Evolutionary conservation across 345 rosid species (phyloP).

Genomic region (Eucalyptus viminalis): DNA sequence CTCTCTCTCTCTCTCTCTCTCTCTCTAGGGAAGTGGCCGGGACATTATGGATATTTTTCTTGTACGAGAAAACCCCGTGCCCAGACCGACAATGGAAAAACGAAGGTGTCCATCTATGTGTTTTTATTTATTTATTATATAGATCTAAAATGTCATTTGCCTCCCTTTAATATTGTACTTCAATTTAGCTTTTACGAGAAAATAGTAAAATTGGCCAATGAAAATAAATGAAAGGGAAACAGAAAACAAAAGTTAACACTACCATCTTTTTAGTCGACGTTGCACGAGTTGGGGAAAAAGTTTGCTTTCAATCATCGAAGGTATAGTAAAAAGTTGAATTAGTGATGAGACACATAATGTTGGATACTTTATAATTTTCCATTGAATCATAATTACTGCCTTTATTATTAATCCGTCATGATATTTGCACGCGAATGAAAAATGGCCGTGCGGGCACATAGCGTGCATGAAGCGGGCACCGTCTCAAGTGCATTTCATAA

Average conservation of each 20-base stretch:
- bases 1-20: neutral
- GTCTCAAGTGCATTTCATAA: accelerated
- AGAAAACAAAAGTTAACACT: neutral
- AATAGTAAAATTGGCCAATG: neutral
- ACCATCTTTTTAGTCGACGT: neutral
- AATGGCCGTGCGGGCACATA: neutral
- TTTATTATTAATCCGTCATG: neutral
- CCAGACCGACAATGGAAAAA: neutral
- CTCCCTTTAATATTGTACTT: neutral
- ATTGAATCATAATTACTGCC: neutral
- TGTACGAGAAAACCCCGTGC: neutral
- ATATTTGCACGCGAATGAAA: neutral
- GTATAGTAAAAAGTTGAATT: neutral
- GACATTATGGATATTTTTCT: neutral
- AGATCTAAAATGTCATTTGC: neutral
- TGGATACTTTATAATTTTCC: neutral
- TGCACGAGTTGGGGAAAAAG: neutral
- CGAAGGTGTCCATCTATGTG: neutral
- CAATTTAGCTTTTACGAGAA: neutral
- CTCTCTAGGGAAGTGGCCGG: neutral
- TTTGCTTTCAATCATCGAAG: neutral
- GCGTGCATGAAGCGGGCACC: neutral
- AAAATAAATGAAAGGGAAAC: neutral
- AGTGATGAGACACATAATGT: neutral
- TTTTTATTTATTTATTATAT: neutral